Percentiles rank a stretch among this genome's conserved stretches.
These are phyloP conservation scores for Kazachstania kunashirensis DNA, from an alignment of 805 yeast genomes.

Conservation along the genomic window DNA sequence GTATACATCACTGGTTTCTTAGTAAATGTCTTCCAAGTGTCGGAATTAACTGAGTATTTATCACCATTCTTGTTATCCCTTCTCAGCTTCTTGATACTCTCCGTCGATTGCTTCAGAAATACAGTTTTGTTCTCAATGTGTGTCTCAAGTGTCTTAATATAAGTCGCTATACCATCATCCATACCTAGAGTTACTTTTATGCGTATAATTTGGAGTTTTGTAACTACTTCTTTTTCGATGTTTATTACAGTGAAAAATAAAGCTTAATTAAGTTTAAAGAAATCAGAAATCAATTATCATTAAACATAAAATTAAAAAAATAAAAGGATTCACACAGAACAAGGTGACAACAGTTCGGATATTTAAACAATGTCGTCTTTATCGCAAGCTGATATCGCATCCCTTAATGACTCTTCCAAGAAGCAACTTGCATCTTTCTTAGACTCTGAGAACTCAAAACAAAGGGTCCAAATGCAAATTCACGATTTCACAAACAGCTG, in stretches of 20 bases:
- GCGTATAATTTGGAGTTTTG: too few relatives aligned
- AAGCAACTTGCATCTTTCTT: conserved; percentile 66
- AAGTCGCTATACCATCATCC: conserved; percentile 9
- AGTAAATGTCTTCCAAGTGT: conserved; percentile 14
- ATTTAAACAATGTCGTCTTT: conserved; percentile 34
- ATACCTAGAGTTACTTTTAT: too few relatives aligned
- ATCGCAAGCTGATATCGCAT: conserved; percentile 34
- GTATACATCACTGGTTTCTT: conserved; percentile 22
- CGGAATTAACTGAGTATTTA: background rate
- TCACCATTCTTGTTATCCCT: background rate
- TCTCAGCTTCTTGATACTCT: conserved; percentile 12
- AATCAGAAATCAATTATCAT: too few relatives aligned
- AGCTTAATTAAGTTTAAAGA: too few relatives aligned
- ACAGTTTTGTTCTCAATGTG: conserved; percentile 22
- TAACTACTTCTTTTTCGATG: too few relatives aligned
- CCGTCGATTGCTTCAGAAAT: conserved; percentile 19
- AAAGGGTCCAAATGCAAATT: conserved; percentile 78
- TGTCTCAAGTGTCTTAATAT: conserved; percentile 14
- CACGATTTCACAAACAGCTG: conserved; percentile 86
- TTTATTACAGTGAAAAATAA: too few relatives aligned
- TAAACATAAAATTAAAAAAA: too few relatives aligned
- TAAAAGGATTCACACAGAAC: too few relatives aligned
- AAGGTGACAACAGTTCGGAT: too few relatives aligned
- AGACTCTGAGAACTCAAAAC: conserved; percentile 75
- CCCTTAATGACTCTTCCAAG: conserved; percentile 58